Evolutionary conservation across 2,329 filamentous ascomycete species (phyloP).

Genomic region (Sarocladiaceae sp.): DNA sequence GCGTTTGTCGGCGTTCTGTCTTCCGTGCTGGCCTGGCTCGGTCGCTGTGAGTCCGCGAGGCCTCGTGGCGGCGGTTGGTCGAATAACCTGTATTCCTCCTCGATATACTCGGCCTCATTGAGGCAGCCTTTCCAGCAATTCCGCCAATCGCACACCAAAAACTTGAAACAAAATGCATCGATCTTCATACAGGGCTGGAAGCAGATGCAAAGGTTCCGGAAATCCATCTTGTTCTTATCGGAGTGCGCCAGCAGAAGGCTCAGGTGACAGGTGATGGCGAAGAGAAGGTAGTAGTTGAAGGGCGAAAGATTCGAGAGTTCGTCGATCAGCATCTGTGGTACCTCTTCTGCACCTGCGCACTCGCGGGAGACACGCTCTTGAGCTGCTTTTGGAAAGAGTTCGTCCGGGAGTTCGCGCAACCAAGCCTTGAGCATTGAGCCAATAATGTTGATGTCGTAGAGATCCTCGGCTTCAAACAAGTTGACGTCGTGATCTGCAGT

Average conservation of each 20-base stretch:
- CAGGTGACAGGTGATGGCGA: slow-evolving; percentile 93
- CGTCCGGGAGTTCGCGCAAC: slow-evolving; percentile 90
- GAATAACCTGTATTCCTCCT: slow-evolving; percentile 58
- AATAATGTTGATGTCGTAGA: slow-evolving; percentile 95
- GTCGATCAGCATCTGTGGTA: slow-evolving; percentile 80
- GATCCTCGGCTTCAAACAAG: slow-evolving; percentile 76
- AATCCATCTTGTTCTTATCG: slow-evolving; percentile 98
- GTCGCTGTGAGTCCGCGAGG: slow-evolving; percentile 29
- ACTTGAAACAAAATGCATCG: slow-evolving; percentile 90
- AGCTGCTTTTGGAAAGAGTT: slow-evolving; percentile 79
- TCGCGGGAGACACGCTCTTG: slow-evolving; percentile 77
- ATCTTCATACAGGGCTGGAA: slow-evolving; percentile 97
- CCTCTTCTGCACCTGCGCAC: slow-evolving; percentile 70
- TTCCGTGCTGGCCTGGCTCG: slow-evolving; percentile 15
- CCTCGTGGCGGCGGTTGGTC: slow-evolving; percentile 51
- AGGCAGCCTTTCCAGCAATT: slow-evolving; percentile 96
- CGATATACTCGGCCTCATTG: slow-evolving; percentile 75
- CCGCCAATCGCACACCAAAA: slow-evolving; percentile 90
- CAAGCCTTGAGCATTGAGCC: slow-evolving; percentile 95
- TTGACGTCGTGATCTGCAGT: slow-evolving; percentile 74
- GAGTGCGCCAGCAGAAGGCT: slow-evolving; percentile 86
- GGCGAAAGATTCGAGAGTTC: slow-evolving; percentile 91
- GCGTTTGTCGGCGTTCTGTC: slow-evolving; percentile 4
- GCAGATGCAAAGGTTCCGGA: slow-evolving; percentile 90
- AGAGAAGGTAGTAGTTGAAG: slow-evolving; percentile 96